Percentiles rank a stretch among this genome's conserved stretches.
Conservation (phyloP, 805 yeast species). For the Kodamaea leandrae region DNA sequence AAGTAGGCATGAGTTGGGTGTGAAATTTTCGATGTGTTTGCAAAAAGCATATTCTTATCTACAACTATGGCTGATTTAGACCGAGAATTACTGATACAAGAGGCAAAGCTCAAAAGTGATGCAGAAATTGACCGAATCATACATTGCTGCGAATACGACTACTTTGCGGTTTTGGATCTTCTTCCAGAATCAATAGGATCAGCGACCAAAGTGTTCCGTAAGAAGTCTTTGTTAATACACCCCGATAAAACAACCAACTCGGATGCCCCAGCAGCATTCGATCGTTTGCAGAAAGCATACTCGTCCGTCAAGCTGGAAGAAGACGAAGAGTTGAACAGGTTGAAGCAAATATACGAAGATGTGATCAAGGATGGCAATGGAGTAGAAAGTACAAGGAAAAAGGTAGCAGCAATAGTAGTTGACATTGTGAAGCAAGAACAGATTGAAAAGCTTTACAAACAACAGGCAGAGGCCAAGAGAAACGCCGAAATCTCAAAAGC, state of each 20-base stretch:
- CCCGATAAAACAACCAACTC: conserved; percentile 61
- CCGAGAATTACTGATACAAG: conserved; percentile 18
- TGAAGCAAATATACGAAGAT: conserved; percentile 31
- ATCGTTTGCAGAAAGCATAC: conserved; percentile 50
- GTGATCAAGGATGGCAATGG: conserved; percentile 8
- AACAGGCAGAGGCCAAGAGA: conserved; percentile 26
- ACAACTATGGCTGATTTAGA: conserved; percentile 7
- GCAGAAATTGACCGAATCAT: conserved; percentile 57
- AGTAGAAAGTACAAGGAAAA: conserved; percentile 21
- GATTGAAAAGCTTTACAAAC: conserved; percentile 25
- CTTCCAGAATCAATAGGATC: conserved; percentile 19
- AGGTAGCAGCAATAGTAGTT: conserved; percentile 44
- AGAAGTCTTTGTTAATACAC: conserved; percentile 62
- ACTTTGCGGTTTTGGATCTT: conserved; percentile 52
- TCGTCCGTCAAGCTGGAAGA: conserved; percentile 29
- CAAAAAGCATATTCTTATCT: not conserved
- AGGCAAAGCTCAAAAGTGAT: conserved; percentile 37
- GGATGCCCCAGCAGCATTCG: conserved; percentile 65
- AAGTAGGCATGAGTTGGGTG: conserved; percentile 11
- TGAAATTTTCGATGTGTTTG: conserved; percentile 1
- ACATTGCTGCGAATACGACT: conserved; percentile 46
- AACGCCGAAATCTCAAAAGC: conserved; percentile 30
- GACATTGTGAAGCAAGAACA: conserved; percentile 33
- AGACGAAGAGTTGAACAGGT: conserved; percentile 18
- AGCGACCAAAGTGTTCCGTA: conserved; percentile 43